Conservation (phyloP, 2,329 filamentous ascomycete genomes). For the Alternaria sp. region DNA sequence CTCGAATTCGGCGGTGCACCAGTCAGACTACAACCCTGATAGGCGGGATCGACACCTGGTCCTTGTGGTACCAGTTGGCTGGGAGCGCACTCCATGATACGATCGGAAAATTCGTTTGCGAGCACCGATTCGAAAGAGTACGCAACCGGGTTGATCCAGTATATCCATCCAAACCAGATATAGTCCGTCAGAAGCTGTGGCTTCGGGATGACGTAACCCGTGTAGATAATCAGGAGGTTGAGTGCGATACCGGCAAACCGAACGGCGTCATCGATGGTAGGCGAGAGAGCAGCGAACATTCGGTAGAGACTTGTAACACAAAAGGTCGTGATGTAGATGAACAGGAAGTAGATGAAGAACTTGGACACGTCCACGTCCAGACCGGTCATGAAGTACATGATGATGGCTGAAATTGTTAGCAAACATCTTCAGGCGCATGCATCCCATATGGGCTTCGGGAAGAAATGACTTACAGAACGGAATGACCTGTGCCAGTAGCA, state of each 20-base stretch:
- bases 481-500: slow-evolving; percentile 64
- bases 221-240: slow-evolving; percentile 68
- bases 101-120: slow-evolving; percentile 67
- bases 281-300: slow-evolving; percentile 69
- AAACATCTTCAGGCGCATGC: background rate
- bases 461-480: slow-evolving; percentile 54
- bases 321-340: slow-evolving; percentile 68
- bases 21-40: slow-evolving; percentile 67
- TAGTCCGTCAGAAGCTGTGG: slow-evolving; percentile 63
- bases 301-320: slow-evolving; percentile 69
- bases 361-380: slow-evolving; percentile 65
- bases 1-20: slow-evolving; percentile 62
- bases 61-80: slow-evolving; percentile 66
- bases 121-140: slow-evolving; percentile 73
- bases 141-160: slow-evolving; percentile 55
- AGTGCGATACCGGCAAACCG: slow-evolving; percentile 67
- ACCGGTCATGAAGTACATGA: slow-evolving; percentile 70
- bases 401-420: slow-evolving; percentile 47
- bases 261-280: slow-evolving; percentile 70
- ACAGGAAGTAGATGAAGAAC: slow-evolving; percentile 70
- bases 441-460: background rate
- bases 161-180: slow-evolving; percentile 66
- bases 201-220: slow-evolving; percentile 72
- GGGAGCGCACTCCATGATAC: slow-evolving; percentile 64
- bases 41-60: slow-evolving; percentile 59